Evolutionary conservation across 139 green algal species (phyloP).

Genomic region (Coelastrella sp.): DNA sequence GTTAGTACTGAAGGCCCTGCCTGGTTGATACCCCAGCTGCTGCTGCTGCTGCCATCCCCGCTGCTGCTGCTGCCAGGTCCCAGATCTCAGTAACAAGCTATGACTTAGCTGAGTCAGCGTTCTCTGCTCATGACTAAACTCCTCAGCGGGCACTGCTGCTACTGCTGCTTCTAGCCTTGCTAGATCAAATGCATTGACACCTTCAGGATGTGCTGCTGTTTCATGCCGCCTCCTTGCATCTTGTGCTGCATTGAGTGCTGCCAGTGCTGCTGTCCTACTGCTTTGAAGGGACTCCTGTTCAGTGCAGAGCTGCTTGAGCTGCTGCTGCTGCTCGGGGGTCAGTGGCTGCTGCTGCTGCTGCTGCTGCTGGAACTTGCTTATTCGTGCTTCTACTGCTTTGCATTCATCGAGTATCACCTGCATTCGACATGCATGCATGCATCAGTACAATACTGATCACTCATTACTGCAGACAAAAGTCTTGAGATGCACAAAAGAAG

Average conservation of each 20-base stretch:
- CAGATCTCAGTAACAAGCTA: conserved; percentile 20
- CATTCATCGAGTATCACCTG: neutral
- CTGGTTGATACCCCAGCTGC: conserved; percentile 1
- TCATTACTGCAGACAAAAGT: too few relatives aligned
- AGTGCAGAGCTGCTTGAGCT: neutral
- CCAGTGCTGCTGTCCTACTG: neutral
- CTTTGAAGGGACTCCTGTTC: neutral
- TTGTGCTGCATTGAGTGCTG: conserved; percentile 9
- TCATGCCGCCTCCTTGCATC: neutral
- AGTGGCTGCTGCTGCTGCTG: neutral
- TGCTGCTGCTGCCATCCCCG: neutral
- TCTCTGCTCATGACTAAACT: neutral
- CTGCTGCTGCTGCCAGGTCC: conserved; percentile 27
- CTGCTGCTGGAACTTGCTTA: neutral
- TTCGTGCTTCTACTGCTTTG: neutral
- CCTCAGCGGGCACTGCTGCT: neutral
- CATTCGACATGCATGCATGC: too few relatives aligned
- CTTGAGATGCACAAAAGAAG: too few relatives aligned
- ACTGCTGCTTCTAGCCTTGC: conserved; percentile 28
- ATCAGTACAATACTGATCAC: too few relatives aligned
- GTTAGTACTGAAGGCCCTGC: neutral
- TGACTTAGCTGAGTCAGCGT: conserved; percentile 23
- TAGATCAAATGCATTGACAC: conserved; percentile 34
- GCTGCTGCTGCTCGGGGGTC: neutral
- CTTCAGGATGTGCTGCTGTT: neutral